Base-by-base conservation (phyloP, 257 asterid species). In the Forsythia suspensa region DNA sequence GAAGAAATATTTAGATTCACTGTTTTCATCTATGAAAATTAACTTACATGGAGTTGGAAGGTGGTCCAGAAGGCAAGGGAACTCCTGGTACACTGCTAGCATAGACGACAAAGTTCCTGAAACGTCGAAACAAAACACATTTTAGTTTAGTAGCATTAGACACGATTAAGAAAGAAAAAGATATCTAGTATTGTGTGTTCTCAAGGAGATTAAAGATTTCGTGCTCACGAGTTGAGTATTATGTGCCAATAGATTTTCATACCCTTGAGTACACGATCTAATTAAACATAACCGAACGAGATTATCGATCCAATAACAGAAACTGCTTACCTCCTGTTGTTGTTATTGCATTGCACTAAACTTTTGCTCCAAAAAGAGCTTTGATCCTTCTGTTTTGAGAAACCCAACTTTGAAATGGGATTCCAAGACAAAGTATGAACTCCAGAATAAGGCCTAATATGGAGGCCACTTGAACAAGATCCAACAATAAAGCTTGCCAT, bases 21-120 rank as follows among this genome's bases (percentile, higher is more conserved):
- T 21, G 46, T 38, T 61, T 4, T 18, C 39, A 34, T 68, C 0
- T 59, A 68, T 34, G 24, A 51, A 55, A 61, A 20, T 46, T 15
- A 7, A 81, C 87, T 78, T 81, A 92, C 97, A 87, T 77, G 38
- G 91, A 78, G 24, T 63, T 77, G 43, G 92, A 87, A 44, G 69
- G 69, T 18, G 94, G 84, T 44, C 79, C 86, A 3, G 97, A 51
- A 38, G 97, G 92, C 59, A 80, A 63, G 5, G 96, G 92, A 78
- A 79, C 86, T 48, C 85, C 92, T 0, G 92, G 92, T 12, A 71
- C 76, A 40, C 74, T 44, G 43, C 78, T 75, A 39, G 88, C 92
- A 43, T 73, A 29, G 3, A 88, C 90, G 2, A 55, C 66, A 18
- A 84, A 1, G 6, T 69, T 86, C 88, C 92, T 88, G 37, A 79